Evolutionary conservation across 2,329 filamentous ascomycete species (phyloP).

Genomic region (Sporothrix pallida): DNA sequence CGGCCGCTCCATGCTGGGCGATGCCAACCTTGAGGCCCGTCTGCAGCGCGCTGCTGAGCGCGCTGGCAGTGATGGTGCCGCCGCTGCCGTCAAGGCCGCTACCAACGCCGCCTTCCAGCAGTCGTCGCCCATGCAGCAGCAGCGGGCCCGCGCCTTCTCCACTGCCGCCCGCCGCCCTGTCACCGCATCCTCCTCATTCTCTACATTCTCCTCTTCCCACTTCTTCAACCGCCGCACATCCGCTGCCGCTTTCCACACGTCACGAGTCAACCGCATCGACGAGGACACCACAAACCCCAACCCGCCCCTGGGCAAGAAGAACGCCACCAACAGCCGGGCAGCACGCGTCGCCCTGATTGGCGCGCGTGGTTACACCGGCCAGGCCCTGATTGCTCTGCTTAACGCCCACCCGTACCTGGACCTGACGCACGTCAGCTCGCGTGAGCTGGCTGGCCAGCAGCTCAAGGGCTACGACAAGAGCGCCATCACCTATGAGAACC

Average conservation of each 20-base stretch:
- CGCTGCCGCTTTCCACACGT: constrained; percentile 35
- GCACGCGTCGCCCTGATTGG: constrained; percentile 87
- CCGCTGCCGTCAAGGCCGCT: constrained; percentile 31
- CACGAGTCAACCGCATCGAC: constrained; percentile 57
- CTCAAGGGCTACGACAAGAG: constrained; percentile 90
- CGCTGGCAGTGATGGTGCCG: constrained; percentile 49
- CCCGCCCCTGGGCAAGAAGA: constrained; percentile 86
- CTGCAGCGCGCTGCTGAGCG: constrained; percentile 75
- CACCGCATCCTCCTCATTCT: constrained; percentile 40
- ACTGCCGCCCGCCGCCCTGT: constrained; percentile 50
- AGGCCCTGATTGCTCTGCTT: constrained; percentile 84
- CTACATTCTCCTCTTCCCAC: constrained; percentile 30
- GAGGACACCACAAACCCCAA: constrained; percentile 80
- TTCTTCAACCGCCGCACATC: constrained; percentile 30
- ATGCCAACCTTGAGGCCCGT: constrained; percentile 86
- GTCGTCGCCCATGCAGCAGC: constrained; percentile 36
- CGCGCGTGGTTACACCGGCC: constrained; percentile 91
- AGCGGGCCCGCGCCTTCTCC: constrained; percentile 71
- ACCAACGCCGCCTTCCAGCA: constrained; percentile 26
- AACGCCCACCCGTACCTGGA: constrained; percentile 91
- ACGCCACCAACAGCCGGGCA: constrained; percentile 78
- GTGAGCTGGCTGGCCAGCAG: constrained; percentile 85
- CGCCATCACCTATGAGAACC: constrained; percentile 89
- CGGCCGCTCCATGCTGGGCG: constrained; percentile 84
- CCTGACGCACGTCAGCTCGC: constrained; percentile 87